Evolutionary conservation across 257 asterid species (phyloP).

Genomic region (Pogostemon cablin): DNA sequence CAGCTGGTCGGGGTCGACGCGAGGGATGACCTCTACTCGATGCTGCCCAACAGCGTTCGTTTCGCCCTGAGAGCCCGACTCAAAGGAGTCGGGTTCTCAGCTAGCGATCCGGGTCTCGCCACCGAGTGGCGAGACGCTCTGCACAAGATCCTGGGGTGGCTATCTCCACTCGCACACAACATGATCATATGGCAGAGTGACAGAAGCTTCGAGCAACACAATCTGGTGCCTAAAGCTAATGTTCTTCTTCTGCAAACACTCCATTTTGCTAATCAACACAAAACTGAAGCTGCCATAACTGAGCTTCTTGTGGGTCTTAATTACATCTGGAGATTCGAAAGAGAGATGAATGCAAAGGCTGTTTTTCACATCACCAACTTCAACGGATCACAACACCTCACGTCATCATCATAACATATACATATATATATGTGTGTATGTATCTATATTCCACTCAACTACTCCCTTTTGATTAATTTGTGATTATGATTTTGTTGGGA

Average conservation of each 20-base stretch:
- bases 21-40: constrained; percentile 80
- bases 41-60: constrained; percentile 75
- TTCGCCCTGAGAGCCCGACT: constrained; percentile 58
- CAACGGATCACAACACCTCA: constrained; percentile 50
- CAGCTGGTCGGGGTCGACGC: constrained; percentile 86
- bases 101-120: constrained; percentile 75
- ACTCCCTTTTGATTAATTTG: no score
- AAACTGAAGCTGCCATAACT: constrained; percentile 95
- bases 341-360: constrained; percentile 90
- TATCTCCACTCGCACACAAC: constrained; percentile 90
- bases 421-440: no score
- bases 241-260: constrained; percentile 75
- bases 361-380: constrained; percentile 31
- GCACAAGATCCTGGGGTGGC: constrained; percentile 81
- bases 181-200: constrained; percentile 99
- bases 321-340: constrained; percentile 93
- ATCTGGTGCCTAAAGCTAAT: constrained; percentile 58
- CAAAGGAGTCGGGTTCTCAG: constrained; percentile 79
- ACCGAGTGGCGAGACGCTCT: constrained; percentile 90
- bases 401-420: no score
- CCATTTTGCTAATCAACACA: constrained; percentile 74
- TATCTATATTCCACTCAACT: no score
- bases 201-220: constrained; percentile 88
- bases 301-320: constrained; percentile 92
- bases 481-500: no score